Base-by-base conservation (phyloP, 2,329 filamentous ascomycete species). In the Thelonectria olida region DNA sequence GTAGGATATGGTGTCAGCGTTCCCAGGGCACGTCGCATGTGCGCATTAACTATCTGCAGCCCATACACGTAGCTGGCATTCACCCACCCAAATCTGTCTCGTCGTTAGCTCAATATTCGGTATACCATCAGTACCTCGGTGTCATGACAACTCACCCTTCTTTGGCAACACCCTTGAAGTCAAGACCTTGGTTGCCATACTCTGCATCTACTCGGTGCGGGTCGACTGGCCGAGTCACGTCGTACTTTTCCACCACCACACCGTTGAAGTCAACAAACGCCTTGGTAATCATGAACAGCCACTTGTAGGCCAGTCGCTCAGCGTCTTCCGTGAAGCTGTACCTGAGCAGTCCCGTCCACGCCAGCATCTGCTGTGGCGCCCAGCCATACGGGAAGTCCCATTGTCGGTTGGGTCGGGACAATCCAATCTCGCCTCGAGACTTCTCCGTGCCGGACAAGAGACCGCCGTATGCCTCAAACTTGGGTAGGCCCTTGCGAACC, bases 341-440 rank as follows among this genome's bases (percentile, higher is more conserved):
- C 17, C 94, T 90, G 72, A 93, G 86, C 61, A 99, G 82, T 3
- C 94, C 96, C 1, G 92, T 94, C 96, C 96, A 99, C 1, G 96
- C 95, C 41, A 99, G 87, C 81, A 99, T 98, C 81, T 99, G 96
- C 82, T 99, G 96, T 28, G 96, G 96, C 56, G 96, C 96, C 96
- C 96, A 99, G 61, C 96, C 96, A 74, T 96, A 98, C 0, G 96
- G 96, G 75, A 93, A 98, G 76, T 99, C 96, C 96, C 96, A 99
- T 76, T 99, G 96, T 69, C 96, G 89, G 77, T 97, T 98, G 7
- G 96, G 96, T 48, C 95, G 87, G 69, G 94, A 88, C 38, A 97
- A 79, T 12, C 91, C 89, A 63, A 97, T 82, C 28, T 84, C 81
- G 39, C 96, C 96, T 44, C 96, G 91, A 55, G 93, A 97, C 77